Conservation (phyloP, 177 flowering plant species). For the Vitis hybrid region DNA sequence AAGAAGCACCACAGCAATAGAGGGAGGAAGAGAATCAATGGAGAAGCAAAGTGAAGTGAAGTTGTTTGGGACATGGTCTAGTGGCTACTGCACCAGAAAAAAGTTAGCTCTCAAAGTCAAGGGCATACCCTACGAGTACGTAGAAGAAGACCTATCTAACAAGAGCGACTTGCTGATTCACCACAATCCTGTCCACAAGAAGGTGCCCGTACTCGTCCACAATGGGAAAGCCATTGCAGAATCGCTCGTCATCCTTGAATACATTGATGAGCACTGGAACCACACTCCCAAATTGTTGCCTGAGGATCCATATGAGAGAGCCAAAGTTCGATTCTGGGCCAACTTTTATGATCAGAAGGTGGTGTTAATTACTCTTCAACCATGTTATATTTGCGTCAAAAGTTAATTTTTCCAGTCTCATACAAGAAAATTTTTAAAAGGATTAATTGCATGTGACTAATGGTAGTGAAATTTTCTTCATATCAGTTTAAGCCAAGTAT, state of each 20-base stretch:
- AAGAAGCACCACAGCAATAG: neutral
- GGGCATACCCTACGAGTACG: too few relatives aligned
- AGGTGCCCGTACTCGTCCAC: conserved; percentile 25
- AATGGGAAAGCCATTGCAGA: conserved; percentile 22
- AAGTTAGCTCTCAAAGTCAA: conserved; percentile 16
- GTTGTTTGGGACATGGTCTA: conserved; percentile 19
- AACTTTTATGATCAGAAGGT: conserved; percentile 9
- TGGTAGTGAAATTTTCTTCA: neutral
- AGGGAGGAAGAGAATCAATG: neutral
- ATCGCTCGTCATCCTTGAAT: conserved; percentile 25
- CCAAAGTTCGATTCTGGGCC: conserved; percentile 9
- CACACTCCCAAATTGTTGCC: conserved; percentile 2
- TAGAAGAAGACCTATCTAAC: neutral
- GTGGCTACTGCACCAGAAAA: conserved; percentile 11
- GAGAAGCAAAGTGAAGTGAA: conserved; percentile 14
- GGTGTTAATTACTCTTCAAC: neutral
- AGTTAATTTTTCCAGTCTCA: neutral
- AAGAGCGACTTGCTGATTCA: conserved; percentile 21
- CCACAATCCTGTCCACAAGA: conserved; percentile 25
- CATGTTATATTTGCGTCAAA: too few relatives aligned
- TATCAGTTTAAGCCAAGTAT: neutral
- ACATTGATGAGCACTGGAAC: conserved; percentile 28
- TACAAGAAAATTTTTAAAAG: neutral
- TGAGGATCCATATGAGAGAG: neutral
- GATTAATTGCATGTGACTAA: neutral